Conservation (phyloP, 108 stramenopile genomes). For the Fragilaria crotonensis region DNA sequence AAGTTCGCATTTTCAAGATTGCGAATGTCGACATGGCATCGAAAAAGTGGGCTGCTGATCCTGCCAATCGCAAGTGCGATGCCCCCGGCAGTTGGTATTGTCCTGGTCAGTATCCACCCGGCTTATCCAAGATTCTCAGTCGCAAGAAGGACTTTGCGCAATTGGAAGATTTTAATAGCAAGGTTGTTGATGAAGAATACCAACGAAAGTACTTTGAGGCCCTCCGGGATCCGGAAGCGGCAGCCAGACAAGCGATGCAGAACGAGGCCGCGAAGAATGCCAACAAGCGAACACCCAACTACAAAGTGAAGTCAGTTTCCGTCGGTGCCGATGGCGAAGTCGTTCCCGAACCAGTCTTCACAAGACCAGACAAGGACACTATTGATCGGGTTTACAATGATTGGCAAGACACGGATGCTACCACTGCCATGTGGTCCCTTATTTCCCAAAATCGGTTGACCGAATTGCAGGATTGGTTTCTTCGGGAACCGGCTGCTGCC, state of each 20-base stretch:
- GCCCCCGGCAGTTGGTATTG: conserved; percentile 86
- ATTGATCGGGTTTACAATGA: conserved; percentile 65
- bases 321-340: background rate
- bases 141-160: conserved; percentile 87
- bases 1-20: conserved; percentile 95
- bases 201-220: conserved; percentile 81
- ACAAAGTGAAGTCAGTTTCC: background rate
- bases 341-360: background rate
- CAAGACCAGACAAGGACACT: conserved; percentile 25
- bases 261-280: background rate
- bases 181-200: conserved; percentile 54
- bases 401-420: conserved; percentile 79
- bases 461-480: conserved; percentile 32
- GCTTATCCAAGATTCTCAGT: conserved; percentile 58
- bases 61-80: conserved; percentile 72
- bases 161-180: conserved; percentile 89
- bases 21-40: conserved; percentile 79
- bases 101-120: conserved; percentile 86
- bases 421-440: conserved; percentile 82
- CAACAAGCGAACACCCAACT: background rate
- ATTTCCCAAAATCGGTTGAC: too few relatives aligned
- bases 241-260: background rate
- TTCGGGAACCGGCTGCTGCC: conserved; percentile 37
- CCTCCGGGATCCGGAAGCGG: conserved; percentile 26
- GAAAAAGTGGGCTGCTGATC: conserved; percentile 81